Evolutionary conservation across 768 basidiomycete species (phyloP).

Genomic region (Leccinum arenicola): DNA sequence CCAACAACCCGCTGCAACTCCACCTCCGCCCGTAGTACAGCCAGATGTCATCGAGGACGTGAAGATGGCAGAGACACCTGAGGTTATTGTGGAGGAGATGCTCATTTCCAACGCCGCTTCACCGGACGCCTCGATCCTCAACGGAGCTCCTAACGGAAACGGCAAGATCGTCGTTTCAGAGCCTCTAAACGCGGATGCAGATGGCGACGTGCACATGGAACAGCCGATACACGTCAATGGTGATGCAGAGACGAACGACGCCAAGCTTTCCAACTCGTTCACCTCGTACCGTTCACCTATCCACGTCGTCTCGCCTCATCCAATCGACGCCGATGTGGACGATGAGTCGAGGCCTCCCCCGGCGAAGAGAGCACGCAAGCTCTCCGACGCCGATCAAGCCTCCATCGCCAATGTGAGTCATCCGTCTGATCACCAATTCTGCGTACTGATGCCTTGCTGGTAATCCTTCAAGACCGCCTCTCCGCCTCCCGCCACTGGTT

Average conservation of each 20-base stretch:
- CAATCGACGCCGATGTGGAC: slow-evolving; percentile 12
- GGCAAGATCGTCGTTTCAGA: slow-evolving; percentile 35
- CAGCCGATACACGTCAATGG: slow-evolving; percentile 26
- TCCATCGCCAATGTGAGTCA: slow-evolving; percentile 69
- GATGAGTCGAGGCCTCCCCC: slow-evolving; percentile 72
- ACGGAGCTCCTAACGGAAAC: slow-evolving; percentile 19
- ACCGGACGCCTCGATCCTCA: slow-evolving; percentile 6
- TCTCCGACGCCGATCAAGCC: slow-evolving; percentile 74
- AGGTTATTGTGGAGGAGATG: slow-evolving; percentile 17
- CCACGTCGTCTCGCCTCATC: slow-evolving; percentile 32
- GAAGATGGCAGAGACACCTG: slow-evolving; percentile 45
- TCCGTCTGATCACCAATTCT: slow-evolving; percentile 45
- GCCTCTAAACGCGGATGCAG: slow-evolving; percentile 18
- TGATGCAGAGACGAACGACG: slow-evolving; percentile 9
- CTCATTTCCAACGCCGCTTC: slow-evolving; percentile 12
- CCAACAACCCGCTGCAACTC: slow-evolving; percentile 44
- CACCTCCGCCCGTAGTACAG: slow-evolving; percentile 44
- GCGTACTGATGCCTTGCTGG: slow-evolving; percentile 48
- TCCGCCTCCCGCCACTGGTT: slow-evolving; percentile 62
- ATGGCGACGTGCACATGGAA: slow-evolving; percentile 34
- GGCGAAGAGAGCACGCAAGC: slow-evolving; percentile 75
- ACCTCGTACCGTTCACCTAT: slow-evolving; percentile 34
- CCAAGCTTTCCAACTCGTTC: slow-evolving; percentile 26
- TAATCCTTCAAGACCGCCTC: slow-evolving; percentile 58
- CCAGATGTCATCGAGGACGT: slow-evolving; percentile 51